These are phyloP conservation scores for Radiomyces spectabilis DNA, from an alignment of 192 early-diverging fungal genomes.

Conservation along the genomic window DNA sequence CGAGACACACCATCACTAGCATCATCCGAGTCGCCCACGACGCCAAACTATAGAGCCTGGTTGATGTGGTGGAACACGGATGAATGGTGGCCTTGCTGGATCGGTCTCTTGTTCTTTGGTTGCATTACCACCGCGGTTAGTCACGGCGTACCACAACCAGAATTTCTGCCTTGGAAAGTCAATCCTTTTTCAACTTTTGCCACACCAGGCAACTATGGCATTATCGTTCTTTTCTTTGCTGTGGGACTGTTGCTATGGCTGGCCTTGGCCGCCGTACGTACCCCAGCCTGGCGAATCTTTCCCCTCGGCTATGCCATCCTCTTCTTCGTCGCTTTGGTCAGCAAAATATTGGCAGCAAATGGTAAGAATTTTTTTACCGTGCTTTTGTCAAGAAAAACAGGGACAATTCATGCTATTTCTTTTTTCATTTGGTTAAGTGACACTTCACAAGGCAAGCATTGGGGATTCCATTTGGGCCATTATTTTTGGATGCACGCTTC, in stretches of 20 bases:
- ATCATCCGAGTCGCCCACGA: no score
- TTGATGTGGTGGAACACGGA: constrained; percentile 46
- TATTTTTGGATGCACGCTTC: constrained; percentile 33
- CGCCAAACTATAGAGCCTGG: no score
- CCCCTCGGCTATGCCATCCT: constrained; percentile 38
- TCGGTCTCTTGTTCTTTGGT: constrained; percentile 43
- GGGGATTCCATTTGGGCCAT: constrained; percentile 50
- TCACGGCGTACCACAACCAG: constrained; percentile 32
- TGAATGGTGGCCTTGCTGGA: constrained; percentile 54
- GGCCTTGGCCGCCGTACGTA: constrained; percentile 20
- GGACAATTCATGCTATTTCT: neutral
- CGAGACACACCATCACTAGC: no score
- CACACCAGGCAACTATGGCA: constrained; percentile 21
- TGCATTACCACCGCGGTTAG: constrained; percentile 30
- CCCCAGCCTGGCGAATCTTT: constrained; percentile 28
- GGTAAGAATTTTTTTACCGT: no score
- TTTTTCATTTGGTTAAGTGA: constrained; percentile 6
- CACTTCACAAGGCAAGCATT: constrained; percentile 32
- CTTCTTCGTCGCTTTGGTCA: constrained; percentile 36
- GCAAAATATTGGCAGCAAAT: constrained; percentile 42
- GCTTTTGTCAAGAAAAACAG: no score
- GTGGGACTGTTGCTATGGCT: constrained; percentile 38
- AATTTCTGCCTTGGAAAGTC: constrained; percentile 29
- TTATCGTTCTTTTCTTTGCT: constrained; percentile 35
- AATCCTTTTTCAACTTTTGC: constrained; percentile 42